Percentiles rank a stretch among this genome's conserved stretches.
Conservation (phyloP, 1,284 basidiomycete species). For the Ganoderma leucocontextum region DNA sequence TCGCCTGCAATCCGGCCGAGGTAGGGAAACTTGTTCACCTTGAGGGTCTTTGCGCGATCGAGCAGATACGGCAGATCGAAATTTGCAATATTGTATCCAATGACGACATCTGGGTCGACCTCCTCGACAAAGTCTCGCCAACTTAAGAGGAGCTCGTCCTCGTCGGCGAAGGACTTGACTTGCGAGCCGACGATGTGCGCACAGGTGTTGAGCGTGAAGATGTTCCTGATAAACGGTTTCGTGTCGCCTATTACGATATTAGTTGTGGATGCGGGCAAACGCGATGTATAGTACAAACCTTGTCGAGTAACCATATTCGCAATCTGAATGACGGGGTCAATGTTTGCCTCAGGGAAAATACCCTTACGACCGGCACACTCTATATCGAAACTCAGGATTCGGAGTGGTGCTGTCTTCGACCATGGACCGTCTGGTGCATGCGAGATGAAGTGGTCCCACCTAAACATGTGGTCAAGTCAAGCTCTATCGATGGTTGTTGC, state of each 20-base stretch:
- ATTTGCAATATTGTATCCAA: conserved; percentile 91
- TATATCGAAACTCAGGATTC: conserved; percentile 96
- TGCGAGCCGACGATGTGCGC: conserved; percentile 95
- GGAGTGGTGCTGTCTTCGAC: conserved; percentile 89
- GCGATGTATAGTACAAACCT: conserved; percentile 56
- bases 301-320: conserved; percentile 97
- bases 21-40: conserved; percentile 75
- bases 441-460: conserved; percentile 86
- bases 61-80: conserved; percentile 96
- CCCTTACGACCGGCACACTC: conserved; percentile 97
- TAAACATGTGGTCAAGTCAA: conserved; percentile 39
- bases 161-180: conserved; percentile 86
- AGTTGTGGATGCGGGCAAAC: conserved; percentile 12
- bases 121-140: conserved; percentile 90
- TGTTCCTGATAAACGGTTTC: conserved; percentile 92
- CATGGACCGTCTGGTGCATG: conserved; percentile 91
- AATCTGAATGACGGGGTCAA: conserved; percentile 96
- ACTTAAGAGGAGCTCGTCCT: conserved; percentile 72
- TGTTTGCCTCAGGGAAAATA: conserved; percentile 89
- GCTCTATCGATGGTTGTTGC: neutral
- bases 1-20: conserved; percentile 83
- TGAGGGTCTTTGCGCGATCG: conserved; percentile 87
- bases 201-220: conserved; percentile 95
- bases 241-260: conserved; percentile 72
- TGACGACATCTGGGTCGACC: conserved; percentile 93